Evolutionary conservation across 2,329 filamentous ascomycete genomes (phyloP).

Genomic region (Stagonosporopsis cucurbitacearum): DNA sequence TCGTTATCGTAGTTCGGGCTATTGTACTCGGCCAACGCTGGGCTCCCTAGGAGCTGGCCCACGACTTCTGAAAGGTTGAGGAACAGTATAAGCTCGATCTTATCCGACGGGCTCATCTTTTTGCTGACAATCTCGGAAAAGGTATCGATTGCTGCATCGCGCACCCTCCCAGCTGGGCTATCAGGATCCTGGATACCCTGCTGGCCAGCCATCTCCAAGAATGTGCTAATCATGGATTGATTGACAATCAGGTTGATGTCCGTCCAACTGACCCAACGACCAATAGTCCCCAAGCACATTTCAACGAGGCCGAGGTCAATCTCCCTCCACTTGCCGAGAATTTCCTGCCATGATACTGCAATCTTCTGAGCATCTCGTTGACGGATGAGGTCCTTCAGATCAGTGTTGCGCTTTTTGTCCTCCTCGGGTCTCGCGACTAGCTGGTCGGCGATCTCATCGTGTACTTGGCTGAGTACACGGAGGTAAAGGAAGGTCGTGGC

Average conservation of each 20-base stretch:
- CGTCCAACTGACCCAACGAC: conserved; percentile 98
- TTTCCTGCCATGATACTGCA: conserved; percentile 87
- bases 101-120: conserved; percentile 95
- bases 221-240: conserved; percentile 74
- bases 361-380: conserved; percentile 88
- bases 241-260: conserved; percentile 95
- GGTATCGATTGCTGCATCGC: conserved; percentile 90
- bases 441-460: conserved; percentile 96
- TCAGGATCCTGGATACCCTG: conserved; percentile 64
- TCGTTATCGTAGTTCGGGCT: conserved; percentile 93
- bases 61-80: conserved; percentile 87
- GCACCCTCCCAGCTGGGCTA: conserved; percentile 73
- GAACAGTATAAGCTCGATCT: conserved; percentile 91
- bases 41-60: conserved; percentile 81
- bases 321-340: conserved; percentile 77
- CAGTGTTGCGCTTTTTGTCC: conserved; percentile 84
- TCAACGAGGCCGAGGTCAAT: conserved; percentile 75
- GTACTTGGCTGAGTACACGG: conserved; percentile 84
- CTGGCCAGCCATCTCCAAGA: conserved; percentile 86
- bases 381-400: conserved; percentile 89
- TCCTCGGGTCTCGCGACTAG: conserved; percentile 77
- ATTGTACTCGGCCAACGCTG: conserved; percentile 77
- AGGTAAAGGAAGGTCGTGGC: conserved; percentile 85
- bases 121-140: conserved; percentile 96
- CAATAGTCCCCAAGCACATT: conserved; percentile 88